Evolutionary conservation across 805 yeast species (phyloP).

Genomic region (Osmozyma mogii): DNA sequence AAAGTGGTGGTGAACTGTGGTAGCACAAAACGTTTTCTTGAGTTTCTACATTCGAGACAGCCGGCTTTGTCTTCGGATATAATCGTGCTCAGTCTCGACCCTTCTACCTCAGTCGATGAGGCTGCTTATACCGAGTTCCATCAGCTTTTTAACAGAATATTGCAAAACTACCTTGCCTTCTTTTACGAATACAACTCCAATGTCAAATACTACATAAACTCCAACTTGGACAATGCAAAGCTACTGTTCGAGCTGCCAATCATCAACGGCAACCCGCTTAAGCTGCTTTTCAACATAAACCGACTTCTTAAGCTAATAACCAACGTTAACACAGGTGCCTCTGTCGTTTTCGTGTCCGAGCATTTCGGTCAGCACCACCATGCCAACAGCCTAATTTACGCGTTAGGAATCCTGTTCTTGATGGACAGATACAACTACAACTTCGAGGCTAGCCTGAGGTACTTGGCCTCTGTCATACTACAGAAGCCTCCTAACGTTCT

Average conservation of each 20-base stretch:
- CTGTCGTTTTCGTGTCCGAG: conserved; percentile 27
- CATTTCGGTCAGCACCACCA: conserved; percentile 16
- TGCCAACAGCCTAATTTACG: conserved; percentile 17
- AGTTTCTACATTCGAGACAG: conserved; percentile 13
- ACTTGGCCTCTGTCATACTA: conserved; percentile 9
- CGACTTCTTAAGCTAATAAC: conserved; percentile 28
- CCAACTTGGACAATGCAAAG: conserved; percentile 12
- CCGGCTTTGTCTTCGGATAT: conserved; percentile 28
- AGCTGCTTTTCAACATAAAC: conserved; percentile 29
- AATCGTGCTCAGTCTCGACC: conserved; percentile 31
- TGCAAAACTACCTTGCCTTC: conserved; percentile 30
- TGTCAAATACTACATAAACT: conserved; percentile 20
- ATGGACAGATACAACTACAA: conserved; percentile 35
- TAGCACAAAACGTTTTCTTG: conserved; percentile 22
- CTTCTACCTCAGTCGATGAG: conserved; percentile 15
- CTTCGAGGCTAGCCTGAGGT: conserved; percentile 20
- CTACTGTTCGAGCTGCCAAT: conserved; percentile 25
- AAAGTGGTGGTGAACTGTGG: conserved; percentile 35
- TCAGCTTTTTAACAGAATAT: conserved; percentile 22
- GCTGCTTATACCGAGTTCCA: conserved; percentile 18
- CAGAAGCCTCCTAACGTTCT: conserved; percentile 11
- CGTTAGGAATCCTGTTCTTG: conserved; percentile 27
- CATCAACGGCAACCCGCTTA: conserved; percentile 28
- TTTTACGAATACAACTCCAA: conserved; percentile 29
- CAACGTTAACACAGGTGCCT: conserved; percentile 23